These are phyloP conservation scores for Trichosporon sp. DNA, from an alignment of 1,284 basidiomycete species.

Conservation along the genomic window DNA sequence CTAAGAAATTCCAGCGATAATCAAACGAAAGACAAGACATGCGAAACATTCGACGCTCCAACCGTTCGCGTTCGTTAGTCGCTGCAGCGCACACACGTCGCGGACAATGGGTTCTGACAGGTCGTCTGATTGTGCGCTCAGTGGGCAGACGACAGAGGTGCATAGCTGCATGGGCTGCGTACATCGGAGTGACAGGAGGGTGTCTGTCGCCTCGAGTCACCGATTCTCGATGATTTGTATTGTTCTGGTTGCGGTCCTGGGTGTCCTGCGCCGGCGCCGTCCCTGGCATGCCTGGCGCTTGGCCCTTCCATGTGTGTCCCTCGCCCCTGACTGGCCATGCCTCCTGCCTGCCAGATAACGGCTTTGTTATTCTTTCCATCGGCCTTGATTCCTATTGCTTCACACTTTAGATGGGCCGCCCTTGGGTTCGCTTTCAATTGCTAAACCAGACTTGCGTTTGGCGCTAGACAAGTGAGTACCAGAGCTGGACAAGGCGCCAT, in stretches of 20 bases:
- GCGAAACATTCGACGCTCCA: not conserved
- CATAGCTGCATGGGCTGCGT: not conserved
- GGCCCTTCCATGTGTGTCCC: not conserved
- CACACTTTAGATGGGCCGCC: too few species aligned
- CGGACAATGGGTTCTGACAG: not conserved
- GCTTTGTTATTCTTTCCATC: not conserved
- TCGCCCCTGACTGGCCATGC: not conserved
- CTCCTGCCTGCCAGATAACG: not conserved
- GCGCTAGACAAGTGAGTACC: not conserved
- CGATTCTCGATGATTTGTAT: not conserved
- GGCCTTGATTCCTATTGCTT: too few species aligned
- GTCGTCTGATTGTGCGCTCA: not conserved
- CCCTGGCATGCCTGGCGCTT: not conserved
- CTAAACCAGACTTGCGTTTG: not conserved
- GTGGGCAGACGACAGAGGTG: not conserved
- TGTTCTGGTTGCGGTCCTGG: constrained; percentile 8
- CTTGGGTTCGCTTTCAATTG: not conserved
- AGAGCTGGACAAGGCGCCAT: not conserved
- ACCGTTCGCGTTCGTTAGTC: not conserved
- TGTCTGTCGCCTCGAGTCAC: not conserved
- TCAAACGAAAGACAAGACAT: not conserved
- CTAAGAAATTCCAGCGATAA: too few species aligned
- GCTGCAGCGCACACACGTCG: not conserved
- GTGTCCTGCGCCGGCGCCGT: not conserved
- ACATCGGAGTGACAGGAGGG: not conserved